Conservation (phyloP, 2,329 filamentous ascomycete species). For the Aspergillus sergii region DNA sequence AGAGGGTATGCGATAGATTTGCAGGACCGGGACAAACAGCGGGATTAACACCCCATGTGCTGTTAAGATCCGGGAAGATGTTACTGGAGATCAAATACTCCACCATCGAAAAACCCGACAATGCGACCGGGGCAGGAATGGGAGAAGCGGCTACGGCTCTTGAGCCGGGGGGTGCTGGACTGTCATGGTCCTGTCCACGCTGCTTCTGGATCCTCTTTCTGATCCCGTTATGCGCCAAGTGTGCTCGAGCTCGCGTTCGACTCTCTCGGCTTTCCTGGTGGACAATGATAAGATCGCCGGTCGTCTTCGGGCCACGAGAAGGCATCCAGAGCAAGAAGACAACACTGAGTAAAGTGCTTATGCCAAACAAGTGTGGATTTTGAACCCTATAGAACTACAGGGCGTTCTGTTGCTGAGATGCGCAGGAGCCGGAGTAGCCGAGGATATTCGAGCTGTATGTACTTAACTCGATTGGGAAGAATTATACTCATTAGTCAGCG, state of each 20-base stretch:
- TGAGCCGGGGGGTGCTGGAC: neutral
- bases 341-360: neutral
- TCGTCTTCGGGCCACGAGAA: constrained; percentile 13
- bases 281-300: neutral
- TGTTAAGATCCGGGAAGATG: neutral
- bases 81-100: constrained; percentile 3
- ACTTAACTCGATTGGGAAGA: neutral
- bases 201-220: neutral
- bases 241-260: neutral
- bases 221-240: constrained; percentile 1
- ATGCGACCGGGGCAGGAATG: neutral
- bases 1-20: constrained; percentile 1
- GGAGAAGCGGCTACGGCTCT: neutral
- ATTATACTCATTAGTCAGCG: no score
- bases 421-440: neutral
- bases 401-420: neutral
- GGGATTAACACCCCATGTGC: constrained; percentile 5
- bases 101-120: neutral
- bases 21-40: constrained; percentile 2
- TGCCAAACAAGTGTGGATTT: no score
- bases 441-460: neutral
- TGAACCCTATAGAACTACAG: neutral
- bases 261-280: constrained; percentile 1
- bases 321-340: neutral
- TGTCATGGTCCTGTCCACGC: neutral